phyloP scores from a whole-genome alignment of 1,284 basidiomycete genomes.

The Boletus sp. region DNA sequence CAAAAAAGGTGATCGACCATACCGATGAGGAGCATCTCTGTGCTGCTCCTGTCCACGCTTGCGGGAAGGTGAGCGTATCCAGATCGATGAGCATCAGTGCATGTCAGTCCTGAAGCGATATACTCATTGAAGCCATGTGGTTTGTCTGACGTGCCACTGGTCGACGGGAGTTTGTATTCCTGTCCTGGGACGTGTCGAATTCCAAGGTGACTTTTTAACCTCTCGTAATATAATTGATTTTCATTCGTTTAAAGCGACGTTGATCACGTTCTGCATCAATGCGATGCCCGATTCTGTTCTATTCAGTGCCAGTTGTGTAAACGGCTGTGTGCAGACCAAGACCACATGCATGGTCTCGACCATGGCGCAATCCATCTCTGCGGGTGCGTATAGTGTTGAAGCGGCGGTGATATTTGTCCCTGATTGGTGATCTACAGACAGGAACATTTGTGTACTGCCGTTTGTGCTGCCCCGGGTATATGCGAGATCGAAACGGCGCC shows the following conservation, averaged over 20 bases:
- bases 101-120: background rate
- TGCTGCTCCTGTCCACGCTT: conserved; percentile 50
- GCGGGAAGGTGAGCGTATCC: conserved; percentile 42
- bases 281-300: conserved; percentile 50
- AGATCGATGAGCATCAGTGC: background rate
- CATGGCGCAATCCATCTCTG: conserved; percentile 48
- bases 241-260: conserved; percentile 33
- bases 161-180: conserved; percentile 34
- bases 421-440: conserved; percentile 35
- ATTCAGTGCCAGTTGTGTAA: conserved; percentile 51
- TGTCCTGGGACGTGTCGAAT: conserved; percentile 44
- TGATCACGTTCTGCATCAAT: conserved; percentile 46
- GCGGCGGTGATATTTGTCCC: background rate
- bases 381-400: conserved; percentile 41
- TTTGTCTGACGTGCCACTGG: conserved; percentile 33
- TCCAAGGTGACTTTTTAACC: conserved; percentile 35
- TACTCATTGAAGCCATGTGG: conserved; percentile 41
- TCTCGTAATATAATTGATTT: background rate
- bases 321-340: conserved; percentile 42
- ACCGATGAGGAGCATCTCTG: conserved; percentile 48
- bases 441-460: conserved; percentile 43
- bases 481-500: conserved; percentile 57
- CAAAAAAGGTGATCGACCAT: conserved; percentile 41
- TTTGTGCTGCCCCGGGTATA: conserved; percentile 45
- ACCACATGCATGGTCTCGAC: conserved; percentile 53